A percentile compares a stretch with the other conserved stretches of the same genome.
These are phyloP conservation scores for Coleophoma cylindrospora DNA, from an alignment of 2,329 filamentous ascomycete species.

Conservation along the genomic window DNA sequence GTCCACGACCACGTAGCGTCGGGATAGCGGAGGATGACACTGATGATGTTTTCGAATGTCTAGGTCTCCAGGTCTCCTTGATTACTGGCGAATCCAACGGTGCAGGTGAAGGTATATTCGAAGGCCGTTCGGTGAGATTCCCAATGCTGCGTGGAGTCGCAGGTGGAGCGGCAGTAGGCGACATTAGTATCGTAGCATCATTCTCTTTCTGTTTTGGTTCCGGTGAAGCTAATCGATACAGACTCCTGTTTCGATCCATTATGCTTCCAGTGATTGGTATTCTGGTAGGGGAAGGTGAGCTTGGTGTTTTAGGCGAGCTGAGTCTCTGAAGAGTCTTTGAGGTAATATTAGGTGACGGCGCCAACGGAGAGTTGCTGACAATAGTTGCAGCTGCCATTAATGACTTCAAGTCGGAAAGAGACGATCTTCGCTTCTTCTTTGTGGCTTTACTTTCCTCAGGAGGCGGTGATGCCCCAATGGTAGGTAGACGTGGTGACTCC, in stretches of 20 bases:
- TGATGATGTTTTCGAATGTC: constrained; percentile 19
- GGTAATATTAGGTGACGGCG: constrained; percentile 15
- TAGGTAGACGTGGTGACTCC: constrained; percentile 17
- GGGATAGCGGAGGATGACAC: constrained; percentile 26
- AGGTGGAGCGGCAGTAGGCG: constrained; percentile 6
- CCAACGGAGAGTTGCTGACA: constrained; percentile 33
- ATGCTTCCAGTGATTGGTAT: constrained; percentile 20
- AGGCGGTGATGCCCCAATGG: constrained; percentile 25
- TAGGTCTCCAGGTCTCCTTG: constrained; percentile 21
- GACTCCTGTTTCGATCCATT: constrained; percentile 17
- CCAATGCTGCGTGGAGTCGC: constrained; percentile 15
- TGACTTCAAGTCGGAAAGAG: constrained; percentile 76
- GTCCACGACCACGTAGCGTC: constrained; percentile 14
- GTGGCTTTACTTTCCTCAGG: constrained; percentile 39
- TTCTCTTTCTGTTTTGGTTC: constrained; percentile 20
- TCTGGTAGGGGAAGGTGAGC: constrained; percentile 23
- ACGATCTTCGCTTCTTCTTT: constrained; percentile 83
- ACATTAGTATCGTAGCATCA: neutral
- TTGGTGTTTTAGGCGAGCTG: constrained; percentile 16
- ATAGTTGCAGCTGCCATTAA: constrained; percentile 59
- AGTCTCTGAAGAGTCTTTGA: constrained; percentile 11
- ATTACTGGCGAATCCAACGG: constrained; percentile 1
- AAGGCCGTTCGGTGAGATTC: constrained; percentile 22
- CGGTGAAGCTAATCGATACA: constrained; percentile 19
- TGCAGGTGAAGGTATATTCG: constrained; percentile 22